These are phyloP conservation scores for Dothidotthia symphoricarpi DNA, from an alignment of 2,329 filamentous ascomycete genomes.

Conservation along the genomic window DNA sequence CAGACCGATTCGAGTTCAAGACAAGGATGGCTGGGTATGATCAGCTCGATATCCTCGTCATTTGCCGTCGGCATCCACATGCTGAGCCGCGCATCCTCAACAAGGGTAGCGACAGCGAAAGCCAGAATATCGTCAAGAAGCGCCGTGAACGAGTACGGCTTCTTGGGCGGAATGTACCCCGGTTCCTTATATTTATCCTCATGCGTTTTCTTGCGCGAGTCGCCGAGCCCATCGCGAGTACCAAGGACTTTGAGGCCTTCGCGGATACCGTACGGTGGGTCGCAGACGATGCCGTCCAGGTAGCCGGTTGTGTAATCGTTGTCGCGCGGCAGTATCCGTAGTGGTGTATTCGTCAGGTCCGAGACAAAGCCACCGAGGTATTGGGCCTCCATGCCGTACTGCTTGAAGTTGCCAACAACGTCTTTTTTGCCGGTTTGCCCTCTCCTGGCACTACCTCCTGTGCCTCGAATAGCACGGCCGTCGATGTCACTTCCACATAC, in stretches of 20 bases:
- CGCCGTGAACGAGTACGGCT: constrained; percentile 84
- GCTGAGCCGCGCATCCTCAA: constrained; percentile 74
- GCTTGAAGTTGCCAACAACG: constrained; percentile 73
- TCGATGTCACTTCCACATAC: constrained; percentile 91
- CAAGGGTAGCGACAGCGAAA: constrained; percentile 74
- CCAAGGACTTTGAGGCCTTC: constrained; percentile 90
- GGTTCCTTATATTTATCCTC: constrained; percentile 25
- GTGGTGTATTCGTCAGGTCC: constrained; percentile 83
- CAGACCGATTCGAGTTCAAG: constrained; percentile 74
- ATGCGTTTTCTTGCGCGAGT: constrained; percentile 26
- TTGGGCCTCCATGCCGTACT: constrained; percentile 67
- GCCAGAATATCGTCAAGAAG: constrained; percentile 88
- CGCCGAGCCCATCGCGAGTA: constrained; percentile 55
- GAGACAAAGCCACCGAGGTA: constrained; percentile 80
- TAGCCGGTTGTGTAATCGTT: constrained; percentile 43
- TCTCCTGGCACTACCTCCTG: constrained; percentile 45
- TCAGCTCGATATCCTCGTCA: constrained; percentile 63
- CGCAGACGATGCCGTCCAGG: constrained; percentile 89
- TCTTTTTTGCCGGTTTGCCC: constrained; percentile 45
- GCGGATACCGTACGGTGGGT: constrained; percentile 92
- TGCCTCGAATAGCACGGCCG: constrained; percentile 79
- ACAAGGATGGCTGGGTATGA: constrained; percentile 72
- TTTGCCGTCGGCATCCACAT: constrained; percentile 95
- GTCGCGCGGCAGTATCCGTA: constrained; percentile 42
- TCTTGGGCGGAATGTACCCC: constrained; percentile 81